Conservation (phyloP, 768 basidiomycete species). For the Tulasnella sp. region DNA sequence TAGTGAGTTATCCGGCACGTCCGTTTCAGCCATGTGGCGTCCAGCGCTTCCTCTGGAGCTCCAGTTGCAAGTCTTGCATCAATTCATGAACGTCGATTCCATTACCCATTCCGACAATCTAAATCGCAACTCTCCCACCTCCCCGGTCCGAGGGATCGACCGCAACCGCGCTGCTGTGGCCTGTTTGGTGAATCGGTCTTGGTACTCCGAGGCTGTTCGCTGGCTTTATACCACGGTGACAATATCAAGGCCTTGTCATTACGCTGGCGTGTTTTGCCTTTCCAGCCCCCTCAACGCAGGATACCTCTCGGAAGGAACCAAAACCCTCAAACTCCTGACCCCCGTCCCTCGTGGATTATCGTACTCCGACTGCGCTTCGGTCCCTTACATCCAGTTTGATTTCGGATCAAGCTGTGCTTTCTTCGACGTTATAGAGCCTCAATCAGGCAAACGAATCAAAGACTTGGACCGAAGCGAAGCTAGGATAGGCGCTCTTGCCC, state of each 20-base stretch:
- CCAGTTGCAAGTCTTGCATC: constrained; percentile 10
- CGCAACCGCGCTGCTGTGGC: constrained; percentile 4
- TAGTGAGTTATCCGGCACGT: not conserved
- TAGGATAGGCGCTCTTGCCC: constrained; percentile 17
- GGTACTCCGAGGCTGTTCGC: constrained; percentile 17
- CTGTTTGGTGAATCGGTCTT: constrained; percentile 16
- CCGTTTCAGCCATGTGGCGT: constrained; percentile 18
- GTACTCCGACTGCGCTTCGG: not conserved
- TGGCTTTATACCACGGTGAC: constrained; percentile 2
- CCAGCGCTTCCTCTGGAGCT: constrained; percentile 25
- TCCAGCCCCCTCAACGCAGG: not conserved
- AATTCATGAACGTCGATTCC: constrained; percentile 10
- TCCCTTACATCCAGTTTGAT: constrained; percentile 23
- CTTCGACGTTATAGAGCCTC: not conserved
- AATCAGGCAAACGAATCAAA: not conserved
- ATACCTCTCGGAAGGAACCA: not conserved
- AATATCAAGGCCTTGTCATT: constrained; percentile 11
- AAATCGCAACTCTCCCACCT: not conserved
- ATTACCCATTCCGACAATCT: not conserved
- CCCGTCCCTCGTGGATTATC: not conserved
- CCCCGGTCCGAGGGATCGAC: not conserved
- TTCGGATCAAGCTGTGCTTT: constrained; percentile 18
- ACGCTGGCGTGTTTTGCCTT: not conserved
- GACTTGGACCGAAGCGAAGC: constrained; percentile 5
- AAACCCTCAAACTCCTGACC: constrained; percentile 1